These are phyloP conservation scores for Melastoma malabathricum DNA, from an alignment of 345 rosid species.

Conservation along the genomic window DNA sequence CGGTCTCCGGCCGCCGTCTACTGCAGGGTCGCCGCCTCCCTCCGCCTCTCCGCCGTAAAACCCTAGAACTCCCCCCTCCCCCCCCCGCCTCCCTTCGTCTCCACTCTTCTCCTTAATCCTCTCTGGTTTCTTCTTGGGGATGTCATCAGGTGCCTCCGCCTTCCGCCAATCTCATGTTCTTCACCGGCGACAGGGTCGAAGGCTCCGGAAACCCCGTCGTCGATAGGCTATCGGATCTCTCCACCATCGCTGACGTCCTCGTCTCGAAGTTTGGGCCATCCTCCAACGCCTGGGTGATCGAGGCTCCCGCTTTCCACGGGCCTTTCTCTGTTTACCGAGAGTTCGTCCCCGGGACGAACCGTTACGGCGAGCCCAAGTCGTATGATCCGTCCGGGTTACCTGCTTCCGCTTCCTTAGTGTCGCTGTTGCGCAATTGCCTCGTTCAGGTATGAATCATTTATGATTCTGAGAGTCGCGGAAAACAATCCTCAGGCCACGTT, in stretches of 20 bases:
- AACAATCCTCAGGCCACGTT: background rate
- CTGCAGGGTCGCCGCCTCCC: slow-evolving; percentile 60
- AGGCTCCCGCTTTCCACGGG: slow-evolving; percentile 55
- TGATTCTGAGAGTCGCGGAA: background rate
- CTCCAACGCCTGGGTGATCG: slow-evolving; percentile 63
- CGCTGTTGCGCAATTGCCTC: slow-evolving; percentile 46
- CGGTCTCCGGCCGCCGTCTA: slow-evolving; percentile 6
- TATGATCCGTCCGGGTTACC: slow-evolving; percentile 49
- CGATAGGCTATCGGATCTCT: slow-evolving; percentile 59
- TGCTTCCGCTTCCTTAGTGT: slow-evolving; percentile 47
- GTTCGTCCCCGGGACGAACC: slow-evolving; percentile 52
- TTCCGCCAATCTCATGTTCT: slow-evolving; percentile 57
- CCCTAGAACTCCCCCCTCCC: slow-evolving; percentile 25
- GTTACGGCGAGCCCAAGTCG: slow-evolving; percentile 46
- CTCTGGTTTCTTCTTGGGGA: background rate
- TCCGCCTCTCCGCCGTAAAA: slow-evolving; percentile 34
- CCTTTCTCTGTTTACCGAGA: slow-evolving; percentile 64
- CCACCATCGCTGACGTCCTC: slow-evolving; percentile 42
- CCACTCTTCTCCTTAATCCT: background rate
- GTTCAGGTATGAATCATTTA: slow-evolving; percentile 26
- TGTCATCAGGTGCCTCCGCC: slow-evolving; percentile 25
- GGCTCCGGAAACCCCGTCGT: slow-evolving; percentile 54
- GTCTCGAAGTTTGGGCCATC: slow-evolving; percentile 62
- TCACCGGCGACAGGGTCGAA: slow-evolving; percentile 58
- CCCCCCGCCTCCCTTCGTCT: background rate